These are phyloP conservation scores for Cokeromyces recurvatus DNA, from an alignment of 371 early-diverging fungal genomes.

Conservation along the genomic window DNA sequence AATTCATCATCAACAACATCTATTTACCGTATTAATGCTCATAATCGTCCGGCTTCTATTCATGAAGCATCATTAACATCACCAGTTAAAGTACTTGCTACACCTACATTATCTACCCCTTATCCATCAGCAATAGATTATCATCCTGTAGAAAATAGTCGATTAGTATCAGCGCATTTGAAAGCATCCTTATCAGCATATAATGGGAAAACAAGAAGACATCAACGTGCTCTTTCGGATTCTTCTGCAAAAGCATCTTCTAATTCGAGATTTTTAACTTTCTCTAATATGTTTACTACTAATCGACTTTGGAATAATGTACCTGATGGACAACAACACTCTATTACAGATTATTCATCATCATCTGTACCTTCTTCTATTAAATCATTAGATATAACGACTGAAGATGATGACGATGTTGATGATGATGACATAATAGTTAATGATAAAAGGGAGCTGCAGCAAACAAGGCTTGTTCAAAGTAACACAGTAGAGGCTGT, in stretches of 20 bases:
- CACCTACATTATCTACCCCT: neutral
- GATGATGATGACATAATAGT: no score
- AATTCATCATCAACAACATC: no score
- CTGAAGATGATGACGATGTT: constrained; percentile 21
- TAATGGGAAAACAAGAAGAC: constrained; percentile 16
- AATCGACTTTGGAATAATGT: no score
- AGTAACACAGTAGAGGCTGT: constrained; percentile 56
- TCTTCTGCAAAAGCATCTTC: constrained; percentile 4
- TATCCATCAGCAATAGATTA: no score
- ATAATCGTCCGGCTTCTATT: constrained; percentile 13
- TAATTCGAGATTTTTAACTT: constrained; percentile 15
- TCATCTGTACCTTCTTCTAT: constrained; percentile 15
- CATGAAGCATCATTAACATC: constrained; percentile 2
- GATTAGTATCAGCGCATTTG: neutral
- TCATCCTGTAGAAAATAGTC: no score
- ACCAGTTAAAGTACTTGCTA: no score
- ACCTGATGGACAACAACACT: no score
- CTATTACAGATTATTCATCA: no score
- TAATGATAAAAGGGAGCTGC: no score
- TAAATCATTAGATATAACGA: constrained; percentile 14
- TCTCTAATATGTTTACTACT: constrained; percentile 34
- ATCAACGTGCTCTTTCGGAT: constrained; percentile 29
- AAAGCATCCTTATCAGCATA: neutral
- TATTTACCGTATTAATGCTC: no score
- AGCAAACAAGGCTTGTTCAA: constrained; percentile 17